phyloP scores from a whole-genome alignment of 1,284 basidiomycete species.

The Malassezia vespertilionis region DNA sequence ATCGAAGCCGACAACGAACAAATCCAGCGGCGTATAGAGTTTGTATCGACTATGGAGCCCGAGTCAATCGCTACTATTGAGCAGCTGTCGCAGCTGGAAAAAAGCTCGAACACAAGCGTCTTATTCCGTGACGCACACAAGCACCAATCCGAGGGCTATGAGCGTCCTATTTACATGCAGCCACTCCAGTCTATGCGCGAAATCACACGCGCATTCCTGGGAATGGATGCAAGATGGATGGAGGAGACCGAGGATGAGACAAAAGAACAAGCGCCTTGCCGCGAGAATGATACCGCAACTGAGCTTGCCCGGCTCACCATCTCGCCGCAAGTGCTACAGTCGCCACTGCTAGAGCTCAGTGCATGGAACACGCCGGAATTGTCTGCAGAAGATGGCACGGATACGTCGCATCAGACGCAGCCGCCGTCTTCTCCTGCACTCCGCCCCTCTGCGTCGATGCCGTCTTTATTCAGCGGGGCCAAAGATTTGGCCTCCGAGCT shows the following conservation, averaged over 20 bases:
- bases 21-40: constrained; percentile 25
- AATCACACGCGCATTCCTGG: constrained; percentile 4
- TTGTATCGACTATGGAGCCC: constrained; percentile 7
- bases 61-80: not conserved
- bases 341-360: not conserved
- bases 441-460: not conserved
- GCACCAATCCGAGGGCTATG: not conserved
- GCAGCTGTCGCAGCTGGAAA: not conserved
- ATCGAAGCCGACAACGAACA: constrained; percentile 45
- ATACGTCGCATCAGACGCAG: not conserved
- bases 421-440: not conserved
- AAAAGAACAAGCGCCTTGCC: too few species aligned
- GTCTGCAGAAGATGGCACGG: not conserved
- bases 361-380: not conserved
- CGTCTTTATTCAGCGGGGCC: not conserved
- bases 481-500: too few species aligned
- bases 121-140: constrained; percentile 4
- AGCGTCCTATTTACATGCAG: constrained; percentile 8
- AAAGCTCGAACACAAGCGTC: constrained; percentile 5
- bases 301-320: too few species aligned
- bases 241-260: too few species aligned
- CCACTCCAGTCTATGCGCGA: constrained; percentile 6
- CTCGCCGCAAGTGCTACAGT: not conserved
- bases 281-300: too few species aligned
- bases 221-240: not conserved